A percentile compares a stretch with the other conserved stretches of the same genome.
phyloP scores from a whole-genome alignment of 2,329 filamentous ascomycete genomes.

The Aplosporella prunicola region DNA sequence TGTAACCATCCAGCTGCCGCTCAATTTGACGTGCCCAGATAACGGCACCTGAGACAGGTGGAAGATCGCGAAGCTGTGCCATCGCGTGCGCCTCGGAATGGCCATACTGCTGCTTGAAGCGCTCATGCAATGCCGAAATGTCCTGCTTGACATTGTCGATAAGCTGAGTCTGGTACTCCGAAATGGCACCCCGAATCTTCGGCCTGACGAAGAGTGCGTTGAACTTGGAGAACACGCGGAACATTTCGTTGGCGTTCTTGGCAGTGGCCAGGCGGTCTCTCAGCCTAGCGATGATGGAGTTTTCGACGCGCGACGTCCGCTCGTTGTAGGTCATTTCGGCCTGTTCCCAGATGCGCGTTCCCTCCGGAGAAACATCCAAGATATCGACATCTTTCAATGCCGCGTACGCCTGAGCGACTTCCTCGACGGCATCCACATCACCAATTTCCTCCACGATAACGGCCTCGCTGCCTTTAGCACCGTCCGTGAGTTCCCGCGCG shows the following conservation, averaged over 20 bases:
- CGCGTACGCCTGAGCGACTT: conserved; percentile 90
- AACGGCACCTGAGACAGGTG: conserved; percentile 91
- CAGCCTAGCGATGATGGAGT: conserved; percentile 92
- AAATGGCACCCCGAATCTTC: conserved; percentile 97
- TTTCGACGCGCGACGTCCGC: conserved; percentile 91
- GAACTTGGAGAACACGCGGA: conserved; percentile 98
- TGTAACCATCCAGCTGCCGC: conserved; percentile 87
- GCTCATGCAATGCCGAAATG: conserved; percentile 84
- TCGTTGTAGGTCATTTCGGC: conserved; percentile 97
- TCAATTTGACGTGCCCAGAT: conserved; percentile 98
- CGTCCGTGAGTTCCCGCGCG: conserved; percentile 28
- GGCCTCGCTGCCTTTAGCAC: conserved; percentile 30
- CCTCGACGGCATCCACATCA: conserved; percentile 92
- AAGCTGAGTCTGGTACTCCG: conserved; percentile 94
- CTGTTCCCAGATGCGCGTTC: conserved; percentile 84
- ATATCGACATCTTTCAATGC: conserved; percentile 91
- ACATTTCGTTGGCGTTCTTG: conserved; percentile 99
- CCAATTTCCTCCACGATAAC: conserved; percentile 88
- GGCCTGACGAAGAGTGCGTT: conserved; percentile 96
- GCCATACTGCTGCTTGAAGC: conserved; percentile 98
- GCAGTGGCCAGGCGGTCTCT: conserved; percentile 88
- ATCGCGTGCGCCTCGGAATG: conserved; percentile 97
- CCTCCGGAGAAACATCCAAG: conserved; percentile 80
- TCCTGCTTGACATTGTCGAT: conserved; percentile 98
- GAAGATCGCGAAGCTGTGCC: conserved; percentile 91